phyloP scores from a whole-genome alignment of 495 filamentous ascomycete genomes.

The Penicillium coprophilum region DNA sequence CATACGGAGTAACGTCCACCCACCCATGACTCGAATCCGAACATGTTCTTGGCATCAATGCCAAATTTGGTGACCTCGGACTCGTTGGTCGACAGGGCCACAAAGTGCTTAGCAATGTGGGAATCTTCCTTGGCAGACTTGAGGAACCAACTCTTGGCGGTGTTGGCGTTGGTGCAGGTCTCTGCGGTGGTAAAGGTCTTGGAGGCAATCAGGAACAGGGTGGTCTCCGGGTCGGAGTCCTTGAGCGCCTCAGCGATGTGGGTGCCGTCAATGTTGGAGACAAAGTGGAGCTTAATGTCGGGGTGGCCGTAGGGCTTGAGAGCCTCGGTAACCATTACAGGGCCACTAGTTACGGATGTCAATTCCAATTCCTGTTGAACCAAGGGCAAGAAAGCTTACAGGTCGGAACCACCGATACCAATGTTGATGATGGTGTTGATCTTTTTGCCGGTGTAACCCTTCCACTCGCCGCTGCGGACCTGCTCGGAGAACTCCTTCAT shows the following conservation, averaged over 20 bases:
- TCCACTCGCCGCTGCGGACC: constrained; percentile 94
- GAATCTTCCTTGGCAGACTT: constrained; percentile 72
- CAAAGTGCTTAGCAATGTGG: constrained; percentile 95
- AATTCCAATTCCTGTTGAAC: constrained; percentile 20
- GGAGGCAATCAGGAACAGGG: constrained; percentile 94
- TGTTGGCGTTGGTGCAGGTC: constrained; percentile 94
- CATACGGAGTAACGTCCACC: constrained; percentile 97
- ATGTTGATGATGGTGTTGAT: constrained; percentile 96
- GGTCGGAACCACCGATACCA: constrained; percentile 96
- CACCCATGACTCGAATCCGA: constrained; percentile 97
- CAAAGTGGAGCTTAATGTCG: constrained; percentile 88
- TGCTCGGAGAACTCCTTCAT: constrained; percentile 97
- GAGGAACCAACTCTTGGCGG: constrained; percentile 95
- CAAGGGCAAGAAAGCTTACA: constrained; percentile 58
- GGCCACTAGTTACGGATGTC: constrained; percentile 63
- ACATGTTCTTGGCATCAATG: constrained; percentile 98
- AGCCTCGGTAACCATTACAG: constrained; percentile 97
- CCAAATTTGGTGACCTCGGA: constrained; percentile 95
- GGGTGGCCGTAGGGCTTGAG: constrained; percentile 89
- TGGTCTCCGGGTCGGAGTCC: constrained; percentile 89
- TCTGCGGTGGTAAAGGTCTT: constrained; percentile 99
- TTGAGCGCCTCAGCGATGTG: constrained; percentile 94
- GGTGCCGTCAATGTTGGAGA: constrained; percentile 98
- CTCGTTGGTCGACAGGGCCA: constrained; percentile 96
- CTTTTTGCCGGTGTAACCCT: constrained; percentile 97